Conservation (phyloP, 306 rosid genomes). For the Cicer yamashitae region DNA sequence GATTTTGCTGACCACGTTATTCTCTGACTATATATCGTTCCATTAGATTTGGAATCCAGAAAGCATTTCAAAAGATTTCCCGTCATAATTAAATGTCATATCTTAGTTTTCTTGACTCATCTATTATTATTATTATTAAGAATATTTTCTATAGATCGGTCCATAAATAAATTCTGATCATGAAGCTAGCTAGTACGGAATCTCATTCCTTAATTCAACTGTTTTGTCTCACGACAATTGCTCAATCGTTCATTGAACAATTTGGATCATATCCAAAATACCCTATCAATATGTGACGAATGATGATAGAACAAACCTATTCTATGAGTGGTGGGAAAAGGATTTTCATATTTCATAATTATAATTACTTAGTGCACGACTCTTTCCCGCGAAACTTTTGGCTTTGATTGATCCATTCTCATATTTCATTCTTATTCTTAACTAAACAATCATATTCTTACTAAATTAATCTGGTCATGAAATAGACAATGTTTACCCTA, state of each 20-base stretch:
- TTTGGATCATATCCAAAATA: slow-evolving; percentile 45
- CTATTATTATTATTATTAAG: slow-evolving; percentile 23
- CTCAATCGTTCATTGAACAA: slow-evolving; percentile 37
- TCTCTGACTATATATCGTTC: slow-evolving; percentile 48
- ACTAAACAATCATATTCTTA: slow-evolving; percentile 35
- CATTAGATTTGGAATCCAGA: slow-evolving; percentile 58
- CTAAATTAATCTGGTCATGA: slow-evolving; percentile 50
- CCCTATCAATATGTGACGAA: slow-evolving; percentile 41
- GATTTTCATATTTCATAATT: not conserved
- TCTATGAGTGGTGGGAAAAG: not conserved
- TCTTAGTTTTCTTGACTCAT: slow-evolving; percentile 43
- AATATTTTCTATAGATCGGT: slow-evolving; percentile 39
- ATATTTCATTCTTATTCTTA: slow-evolving; percentile 46
- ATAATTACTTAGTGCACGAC: slow-evolving; percentile 45
- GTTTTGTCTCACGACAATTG: slow-evolving; percentile 38
- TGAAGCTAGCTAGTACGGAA: slow-evolving; percentile 44
- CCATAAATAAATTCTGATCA: slow-evolving; percentile 9
- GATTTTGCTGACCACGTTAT: slow-evolving; percentile 55
- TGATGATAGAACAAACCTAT: slow-evolving; percentile 32
- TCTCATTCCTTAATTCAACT: slow-evolving; percentile 44
- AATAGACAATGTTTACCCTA: slow-evolving; percentile 38
- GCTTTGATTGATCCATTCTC: slow-evolving; percentile 56
- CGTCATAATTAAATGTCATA: slow-evolving; percentile 39
- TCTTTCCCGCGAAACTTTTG: slow-evolving; percentile 52
- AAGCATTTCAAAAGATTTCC: slow-evolving; percentile 52